A percentile compares a stretch with the other conserved stretches of the same genome.
Evolutionary conservation across 2,329 filamentous ascomycete genomes (phyloP).

Genomic region (Cryoendolithus antarcticus): DNA sequence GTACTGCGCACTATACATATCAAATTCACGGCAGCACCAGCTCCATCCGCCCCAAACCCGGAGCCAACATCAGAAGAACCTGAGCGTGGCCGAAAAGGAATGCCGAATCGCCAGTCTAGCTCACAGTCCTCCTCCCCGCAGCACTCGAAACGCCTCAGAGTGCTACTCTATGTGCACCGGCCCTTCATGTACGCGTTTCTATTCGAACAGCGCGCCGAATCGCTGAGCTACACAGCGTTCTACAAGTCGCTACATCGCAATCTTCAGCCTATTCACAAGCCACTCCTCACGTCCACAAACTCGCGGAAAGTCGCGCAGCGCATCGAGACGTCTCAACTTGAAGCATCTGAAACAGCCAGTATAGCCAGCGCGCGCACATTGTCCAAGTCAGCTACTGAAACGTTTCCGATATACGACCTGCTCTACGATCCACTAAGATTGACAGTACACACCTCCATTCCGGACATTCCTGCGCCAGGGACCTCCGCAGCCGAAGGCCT

Average conservation of each 20-base stretch:
- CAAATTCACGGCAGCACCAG: slow-evolving; percentile 35
- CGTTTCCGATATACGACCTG: slow-evolving; percentile 44
- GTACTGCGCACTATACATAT: slow-evolving; percentile 55
- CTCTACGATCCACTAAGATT: slow-evolving; percentile 47
- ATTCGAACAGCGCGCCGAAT: slow-evolving; percentile 50
- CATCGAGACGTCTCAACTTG: slow-evolving; percentile 22
- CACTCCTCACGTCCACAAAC: slow-evolving; percentile 31
- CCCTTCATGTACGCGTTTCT: slow-evolving; percentile 71
- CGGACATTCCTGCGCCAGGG: slow-evolving; percentile 48
- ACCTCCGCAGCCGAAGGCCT: slow-evolving; percentile 29
- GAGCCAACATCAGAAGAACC: too few species aligned
- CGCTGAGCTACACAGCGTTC: slow-evolving; percentile 33
- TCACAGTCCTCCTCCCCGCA: too few species aligned
- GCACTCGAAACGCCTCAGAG: slow-evolving; percentile 46
- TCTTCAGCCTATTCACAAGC: slow-evolving; percentile 35
- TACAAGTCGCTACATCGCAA: slow-evolving; percentile 41
- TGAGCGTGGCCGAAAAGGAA: too few species aligned
- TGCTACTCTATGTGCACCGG: slow-evolving; percentile 58
- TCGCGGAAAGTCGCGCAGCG: slow-evolving; percentile 29
- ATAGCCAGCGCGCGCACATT: slow-evolving; percentile 17
- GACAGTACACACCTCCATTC: slow-evolving; percentile 49
- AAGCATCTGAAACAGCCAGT: slow-evolving; percentile 20
- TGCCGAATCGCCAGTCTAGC: too few species aligned
- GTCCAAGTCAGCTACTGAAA: slow-evolving; percentile 16
- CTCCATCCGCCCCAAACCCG: too few species aligned